Base-by-base conservation (phyloP, 1,284 basidiomycete species). In the Afroboletus lepidellus region DNA sequence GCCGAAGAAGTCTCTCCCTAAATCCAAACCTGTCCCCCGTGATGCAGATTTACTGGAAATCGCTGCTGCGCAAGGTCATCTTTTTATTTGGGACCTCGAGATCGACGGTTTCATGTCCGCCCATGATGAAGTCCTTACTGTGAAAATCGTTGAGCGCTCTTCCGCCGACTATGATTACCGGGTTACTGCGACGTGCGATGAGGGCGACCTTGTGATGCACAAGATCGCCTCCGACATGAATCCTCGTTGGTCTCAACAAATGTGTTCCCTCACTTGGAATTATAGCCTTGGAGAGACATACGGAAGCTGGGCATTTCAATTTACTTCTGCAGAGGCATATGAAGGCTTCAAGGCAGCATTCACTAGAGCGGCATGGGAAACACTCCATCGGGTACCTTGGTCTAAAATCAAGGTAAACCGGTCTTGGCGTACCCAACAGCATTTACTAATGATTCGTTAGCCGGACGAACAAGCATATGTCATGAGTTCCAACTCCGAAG, bases 281-380 rank as follows among this genome's bases (percentile, higher is more conserved):
- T 71, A 87, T 61, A 72, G 83, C 54, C 77, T 78, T 41, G 79
- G 80, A n/a, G 81, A 84, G 15, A 69, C 73, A 21, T 79, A 84
- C 63, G 84, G 80, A 65, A 93, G 93, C 52, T 94, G 94, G 93
- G 84, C 91, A 51, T 78, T 98, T 62, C 78, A 85, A 56, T 94
- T 97, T 67, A 61, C 68, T 6, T 73, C 75, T 15, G 66, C 77
- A 53, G 81, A 82, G 25, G 76, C 75, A 1, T 95, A 89, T 62
- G 69, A 74, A 5, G 71, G 69, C 9, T 92, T 93, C 73, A 79
- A 87, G 60, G 73, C 77, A 41, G 75, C 77, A 7, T 93, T 93
- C 66, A 83, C 84, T 2, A 81, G 78, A 57, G 84, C 82, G 54
- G 69, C 90, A 58, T 98, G 94, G 91, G 91, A 98, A 71, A 81